Evolutionary conservation across 148 eudicot species (phyloP), one percentile per base, ranked within the genome.

Genomic region (Pharnaceum exiguum): DNA sequence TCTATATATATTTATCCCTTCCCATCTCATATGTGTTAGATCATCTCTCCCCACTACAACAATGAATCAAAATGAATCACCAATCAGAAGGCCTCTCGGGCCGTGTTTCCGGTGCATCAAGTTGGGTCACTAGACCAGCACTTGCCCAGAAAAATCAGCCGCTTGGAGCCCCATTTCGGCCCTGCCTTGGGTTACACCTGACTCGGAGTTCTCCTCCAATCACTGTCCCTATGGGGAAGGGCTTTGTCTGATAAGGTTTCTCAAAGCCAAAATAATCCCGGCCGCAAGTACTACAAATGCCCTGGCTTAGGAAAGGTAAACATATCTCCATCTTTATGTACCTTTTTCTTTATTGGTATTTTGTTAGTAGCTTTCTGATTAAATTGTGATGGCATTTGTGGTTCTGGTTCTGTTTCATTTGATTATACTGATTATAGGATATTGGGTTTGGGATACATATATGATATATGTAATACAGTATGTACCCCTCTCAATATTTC

Each of bases 151-250:
- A 39, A 37, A 2, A 13, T 21, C 60, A 16, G 4, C 18, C 10
- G 48, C 12, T 8, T 51, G n/a, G n/a, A 55, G 29, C 59, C 64
- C 65, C 30, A 21, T 35, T 17, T 55, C 55, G 1, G 21, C 60
- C 2, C 22, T 4, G 0, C 42, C 71, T 7, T 2, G 18, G 15
- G 8, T 40, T 7, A 30, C 22, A 10, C 17, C 57, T 38, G 62
- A 65, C 11, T 28, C 56, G 6, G 17, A 42, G 12, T 71, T 26
- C 16, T 56, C 71, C 17, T 4, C 29, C 10, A 45, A 42, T 17
- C 62, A 71, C 28, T 71, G 71, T 56, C 66, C 1, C 1, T 71
- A 70, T n/a, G 57, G 75, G 0, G 50, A 7, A 19, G 75, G 75
- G 1, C 36, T 65, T 8, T 71, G 75, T 45, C 0, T 27, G 2